Conservation (phyloP, 108 stramenopile genomes). For the Nannochloropsis gaditana region DNA sequence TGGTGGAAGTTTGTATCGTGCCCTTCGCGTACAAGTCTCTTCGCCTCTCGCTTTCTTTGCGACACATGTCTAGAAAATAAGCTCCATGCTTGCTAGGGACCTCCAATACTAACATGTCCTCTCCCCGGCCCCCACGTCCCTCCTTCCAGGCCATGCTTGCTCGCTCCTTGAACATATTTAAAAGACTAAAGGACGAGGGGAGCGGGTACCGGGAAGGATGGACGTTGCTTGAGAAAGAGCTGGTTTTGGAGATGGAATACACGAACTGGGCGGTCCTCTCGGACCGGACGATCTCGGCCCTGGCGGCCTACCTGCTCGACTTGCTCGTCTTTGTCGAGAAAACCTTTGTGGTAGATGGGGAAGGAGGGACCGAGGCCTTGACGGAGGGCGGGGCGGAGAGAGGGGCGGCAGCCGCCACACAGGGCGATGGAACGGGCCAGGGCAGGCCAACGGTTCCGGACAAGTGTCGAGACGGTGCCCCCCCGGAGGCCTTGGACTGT, state of each 20-base stretch:
- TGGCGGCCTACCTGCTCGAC: neutral
- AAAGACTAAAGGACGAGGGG: neutral
- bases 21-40: no score
- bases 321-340: neutral
- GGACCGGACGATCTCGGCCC: neutral
- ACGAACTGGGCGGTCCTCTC: neutral
- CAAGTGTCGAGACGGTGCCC: neutral
- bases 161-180: neutral
- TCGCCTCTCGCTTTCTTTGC: no score
- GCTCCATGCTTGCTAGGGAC: no score
- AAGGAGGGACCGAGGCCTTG: neutral
- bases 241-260: neutral
- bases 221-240: constrained; percentile 14
- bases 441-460: no score
- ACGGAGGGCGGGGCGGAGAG: neutral
- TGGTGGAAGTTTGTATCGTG: no score
- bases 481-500: neutral
- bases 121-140: neutral
- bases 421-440: neutral
- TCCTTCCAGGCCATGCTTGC: neutral
- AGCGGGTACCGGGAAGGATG: neutral
- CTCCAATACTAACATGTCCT: no score
- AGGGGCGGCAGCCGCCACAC: neutral
- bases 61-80: no score
- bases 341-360: neutral